These are phyloP conservation scores for Beta vulgaris DNA, from an alignment of 148 eudicot species.

Conservation along the genomic window DNA sequence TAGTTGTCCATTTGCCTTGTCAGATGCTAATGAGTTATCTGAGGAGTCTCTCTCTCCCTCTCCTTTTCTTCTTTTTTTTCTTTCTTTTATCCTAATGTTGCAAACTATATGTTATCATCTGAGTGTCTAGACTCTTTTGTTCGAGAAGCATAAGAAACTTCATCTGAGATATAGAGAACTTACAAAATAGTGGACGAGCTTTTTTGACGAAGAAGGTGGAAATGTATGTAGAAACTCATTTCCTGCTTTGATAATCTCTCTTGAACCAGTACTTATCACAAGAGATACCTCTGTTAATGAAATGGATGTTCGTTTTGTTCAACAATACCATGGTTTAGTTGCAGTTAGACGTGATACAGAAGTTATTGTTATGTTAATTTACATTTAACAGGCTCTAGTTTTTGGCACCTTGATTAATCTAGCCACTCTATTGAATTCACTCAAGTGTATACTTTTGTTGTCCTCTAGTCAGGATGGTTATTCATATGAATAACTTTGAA, in stretches of 20 bases:
- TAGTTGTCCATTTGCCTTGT: too few species aligned
- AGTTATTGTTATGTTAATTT: neutral
- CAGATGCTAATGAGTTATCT: neutral
- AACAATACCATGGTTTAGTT: neutral
- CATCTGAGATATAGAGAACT: neutral
- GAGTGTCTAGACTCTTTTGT: neutral
- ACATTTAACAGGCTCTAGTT: constrained; percentile 69
- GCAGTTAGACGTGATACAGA: neutral
- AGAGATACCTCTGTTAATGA: neutral
- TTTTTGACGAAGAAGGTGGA: neutral
- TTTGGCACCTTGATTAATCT: constrained; percentile 95
- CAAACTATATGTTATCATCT: neutral
- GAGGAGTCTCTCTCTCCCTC: too few species aligned
- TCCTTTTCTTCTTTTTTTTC: neutral
- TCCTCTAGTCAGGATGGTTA: constrained; percentile 3
- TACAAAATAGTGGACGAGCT: neutral
- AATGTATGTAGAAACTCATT: neutral
- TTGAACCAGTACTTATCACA: neutral
- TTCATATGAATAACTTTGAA: too few species aligned
- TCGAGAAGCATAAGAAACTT: neutral
- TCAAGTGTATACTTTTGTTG: constrained; percentile 39
- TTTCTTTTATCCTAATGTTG: neutral
- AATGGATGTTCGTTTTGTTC: neutral
- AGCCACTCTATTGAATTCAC: constrained; percentile 71
- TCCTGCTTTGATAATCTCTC: neutral